Evolutionary conservation across 805 yeast species (phyloP).

Genomic region (Hanseniaspora occidentalis): DNA sequence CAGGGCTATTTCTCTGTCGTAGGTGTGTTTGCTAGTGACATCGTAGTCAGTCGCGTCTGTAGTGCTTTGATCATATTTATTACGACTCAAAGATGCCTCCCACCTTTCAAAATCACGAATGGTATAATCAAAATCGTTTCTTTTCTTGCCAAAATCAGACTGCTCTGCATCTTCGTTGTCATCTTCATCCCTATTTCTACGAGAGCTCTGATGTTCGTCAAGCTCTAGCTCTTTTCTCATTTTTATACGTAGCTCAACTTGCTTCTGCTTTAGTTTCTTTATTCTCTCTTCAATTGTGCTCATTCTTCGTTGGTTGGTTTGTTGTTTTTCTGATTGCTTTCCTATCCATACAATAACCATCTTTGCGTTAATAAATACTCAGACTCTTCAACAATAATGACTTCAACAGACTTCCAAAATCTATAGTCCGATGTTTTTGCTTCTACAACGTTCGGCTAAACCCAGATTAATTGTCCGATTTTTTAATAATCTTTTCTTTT

Average conservation of each 20-base stretch:
- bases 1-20: conserved; percentile 17
- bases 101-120: conserved; percentile 18
- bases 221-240: background rate
- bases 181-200: no score
- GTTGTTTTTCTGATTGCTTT: background rate
- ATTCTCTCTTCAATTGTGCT: background rate
- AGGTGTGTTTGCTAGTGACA: conserved; percentile 19
- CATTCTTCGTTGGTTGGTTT: background rate
- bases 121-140: conserved; percentile 8
- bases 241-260: background rate
- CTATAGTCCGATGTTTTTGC: no score
- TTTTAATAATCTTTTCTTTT: no score
- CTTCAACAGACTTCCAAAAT: background rate
- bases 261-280: background rate
- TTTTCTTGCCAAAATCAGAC: background rate
- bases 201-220: no score
- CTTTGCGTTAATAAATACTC: no score
- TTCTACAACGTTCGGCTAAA: no score
- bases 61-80: conserved; percentile 5
- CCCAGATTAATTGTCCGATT: no score
- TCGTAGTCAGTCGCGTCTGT: conserved; percentile 6
- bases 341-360: background rate
- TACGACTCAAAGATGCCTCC: conserved; percentile 8
- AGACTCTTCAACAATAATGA: background rate
- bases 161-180: no score